Conservation (phyloP, 2,329 filamentous ascomycete species). For the Helicocarpus griseus region DNA sequence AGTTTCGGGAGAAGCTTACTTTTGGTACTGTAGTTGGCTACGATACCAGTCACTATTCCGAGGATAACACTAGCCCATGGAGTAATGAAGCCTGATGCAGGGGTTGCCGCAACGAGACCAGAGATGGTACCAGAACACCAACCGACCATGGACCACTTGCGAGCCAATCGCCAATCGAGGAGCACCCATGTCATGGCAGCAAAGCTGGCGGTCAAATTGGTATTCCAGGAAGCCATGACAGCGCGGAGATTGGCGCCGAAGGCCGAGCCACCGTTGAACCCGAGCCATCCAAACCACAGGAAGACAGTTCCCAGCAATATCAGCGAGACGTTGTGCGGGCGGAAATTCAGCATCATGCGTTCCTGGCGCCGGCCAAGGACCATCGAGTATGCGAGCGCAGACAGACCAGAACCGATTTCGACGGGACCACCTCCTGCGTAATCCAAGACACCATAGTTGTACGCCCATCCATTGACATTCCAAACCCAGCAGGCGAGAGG, state of each 20-base stretch:
- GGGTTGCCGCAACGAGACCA: constrained; percentile 78
- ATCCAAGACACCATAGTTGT: constrained; percentile 82
- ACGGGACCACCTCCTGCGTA: constrained; percentile 95
- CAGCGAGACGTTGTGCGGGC: constrained; percentile 94
- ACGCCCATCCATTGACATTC: constrained; percentile 91
- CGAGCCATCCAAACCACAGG: constrained; percentile 98
- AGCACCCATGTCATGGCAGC: constrained; percentile 88
- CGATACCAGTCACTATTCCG: constrained; percentile 53
- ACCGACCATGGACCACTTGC: constrained; percentile 90
- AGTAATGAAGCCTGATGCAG: constrained; percentile 68
- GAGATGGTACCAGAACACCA: constrained; percentile 87
- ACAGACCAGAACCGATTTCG: constrained; percentile 90
- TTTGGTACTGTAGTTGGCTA: constrained; percentile 82
- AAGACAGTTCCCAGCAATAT: constrained; percentile 92
- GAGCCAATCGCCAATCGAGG: constrained; percentile 86
- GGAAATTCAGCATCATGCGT: constrained; percentile 99
- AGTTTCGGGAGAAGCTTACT: constrained; percentile 46
- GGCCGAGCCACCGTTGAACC: constrained; percentile 93
- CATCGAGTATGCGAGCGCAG: constrained; percentile 89
- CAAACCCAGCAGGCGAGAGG: constrained; percentile 94
- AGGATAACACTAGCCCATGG: constrained; percentile 55
- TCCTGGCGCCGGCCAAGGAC: constrained; percentile 92
- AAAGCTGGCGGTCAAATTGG: constrained; percentile 85
- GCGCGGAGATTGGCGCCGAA: constrained; percentile 92
- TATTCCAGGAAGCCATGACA: constrained; percentile 97